Evolutionary conservation across 2,329 filamentous ascomycete species (phyloP).

Genomic region (Phialophora expanda): DNA sequence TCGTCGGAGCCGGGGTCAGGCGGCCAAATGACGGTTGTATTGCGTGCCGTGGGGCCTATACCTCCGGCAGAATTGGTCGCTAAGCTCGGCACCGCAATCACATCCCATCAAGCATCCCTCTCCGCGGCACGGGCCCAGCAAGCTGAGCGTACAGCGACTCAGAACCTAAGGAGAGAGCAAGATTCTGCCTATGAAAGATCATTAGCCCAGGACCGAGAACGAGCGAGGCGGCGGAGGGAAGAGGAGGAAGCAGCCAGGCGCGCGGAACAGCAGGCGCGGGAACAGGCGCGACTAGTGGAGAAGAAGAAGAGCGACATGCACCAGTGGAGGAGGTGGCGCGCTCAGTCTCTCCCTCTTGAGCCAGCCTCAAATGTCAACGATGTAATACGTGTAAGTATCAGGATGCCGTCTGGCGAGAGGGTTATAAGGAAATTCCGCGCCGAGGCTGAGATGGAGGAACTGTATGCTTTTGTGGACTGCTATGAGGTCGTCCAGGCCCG

Average conservation of each 20-base stretch:
- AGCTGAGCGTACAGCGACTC: conserved; percentile 78
- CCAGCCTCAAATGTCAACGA: conserved; percentile 69
- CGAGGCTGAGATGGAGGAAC: conserved; percentile 76
- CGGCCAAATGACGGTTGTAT: conserved; percentile 77
- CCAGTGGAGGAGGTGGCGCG: conserved; percentile 84
- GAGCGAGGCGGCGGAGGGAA: conserved; percentile 75
- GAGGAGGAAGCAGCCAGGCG: conserved; percentile 69
- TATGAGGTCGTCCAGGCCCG: conserved; percentile 66
- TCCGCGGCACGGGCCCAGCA: conserved; percentile 75
- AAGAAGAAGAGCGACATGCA: conserved; percentile 59
- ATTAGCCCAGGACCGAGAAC: conserved; percentile 83
- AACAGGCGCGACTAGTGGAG: conserved; percentile 57
- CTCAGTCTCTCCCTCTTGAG: conserved; percentile 68
- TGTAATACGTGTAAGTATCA: conserved; percentile 71
- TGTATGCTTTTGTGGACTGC: conserved; percentile 97
- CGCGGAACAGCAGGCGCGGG: conserved; percentile 65
- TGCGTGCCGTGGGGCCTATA: conserved; percentile 75
- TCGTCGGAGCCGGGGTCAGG: conserved; percentile 74
- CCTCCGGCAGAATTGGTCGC: conserved; percentile 72
- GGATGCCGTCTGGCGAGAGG: conserved; percentile 69
- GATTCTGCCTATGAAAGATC: conserved; percentile 93
- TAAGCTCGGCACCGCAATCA: conserved; percentile 74
- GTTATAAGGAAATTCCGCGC: conserved; percentile 76
- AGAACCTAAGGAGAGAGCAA: conserved; percentile 82
- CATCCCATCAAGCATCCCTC: conserved; percentile 76